These are phyloP conservation scores for Flaveria robusta DNA, from an alignment of 129 eudicot genomes.

Conservation along the genomic window DNA sequence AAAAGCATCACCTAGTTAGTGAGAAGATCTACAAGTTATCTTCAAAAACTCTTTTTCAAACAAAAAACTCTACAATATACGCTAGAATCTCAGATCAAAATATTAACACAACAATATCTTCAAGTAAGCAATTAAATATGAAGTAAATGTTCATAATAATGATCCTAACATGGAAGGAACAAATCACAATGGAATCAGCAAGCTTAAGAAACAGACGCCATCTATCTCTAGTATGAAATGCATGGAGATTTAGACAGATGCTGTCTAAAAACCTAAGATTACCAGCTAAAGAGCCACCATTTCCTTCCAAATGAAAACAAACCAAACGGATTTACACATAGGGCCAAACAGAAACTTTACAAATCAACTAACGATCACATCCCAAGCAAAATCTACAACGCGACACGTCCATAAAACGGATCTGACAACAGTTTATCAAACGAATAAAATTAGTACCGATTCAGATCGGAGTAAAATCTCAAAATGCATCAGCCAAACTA, in stretches of 20 bases:
- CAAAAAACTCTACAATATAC: neutral
- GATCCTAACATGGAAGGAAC: constrained; percentile 2
- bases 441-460: neutral
- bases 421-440: neutral
- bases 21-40: constrained; percentile 12
- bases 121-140: neutral
- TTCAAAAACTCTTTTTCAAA: constrained; percentile 1
- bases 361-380: constrained; percentile 13
- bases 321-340: neutral
- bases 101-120: constrained; percentile 4
- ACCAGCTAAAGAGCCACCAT: constrained; percentile 4
- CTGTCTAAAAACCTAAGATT: constrained; percentile 13
- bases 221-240: neutral
- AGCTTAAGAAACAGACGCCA: constrained; percentile 8
- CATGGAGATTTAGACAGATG: neutral
- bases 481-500: constrained; percentile 13
- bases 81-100: constrained; percentile 8
- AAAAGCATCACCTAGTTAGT: neutral
- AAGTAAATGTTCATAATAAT: constrained; percentile 8
- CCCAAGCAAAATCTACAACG: constrained; percentile 17
- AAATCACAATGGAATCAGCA: constrained; percentile 10
- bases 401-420: constrained; percentile 7
- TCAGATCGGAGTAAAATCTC: constrained; percentile 30
- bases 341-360: neutral
- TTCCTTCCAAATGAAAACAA: constrained; percentile 11